phyloP scores from a whole-genome alignment of 345 rosid genomes.

The Murraya koenigii region DNA sequence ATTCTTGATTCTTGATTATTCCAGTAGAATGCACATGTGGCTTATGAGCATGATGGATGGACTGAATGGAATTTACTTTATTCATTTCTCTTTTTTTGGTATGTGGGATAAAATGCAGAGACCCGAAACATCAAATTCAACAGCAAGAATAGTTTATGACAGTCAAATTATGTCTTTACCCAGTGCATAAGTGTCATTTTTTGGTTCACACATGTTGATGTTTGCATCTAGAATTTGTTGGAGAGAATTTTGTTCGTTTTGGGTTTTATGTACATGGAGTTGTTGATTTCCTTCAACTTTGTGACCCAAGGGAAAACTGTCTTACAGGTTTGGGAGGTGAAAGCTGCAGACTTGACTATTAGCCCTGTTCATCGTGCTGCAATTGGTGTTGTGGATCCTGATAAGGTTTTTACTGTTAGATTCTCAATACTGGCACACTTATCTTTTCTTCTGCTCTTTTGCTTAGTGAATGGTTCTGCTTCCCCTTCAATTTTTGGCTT shows the following conservation, averaged over 20 bases:
- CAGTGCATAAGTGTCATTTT: neutral
- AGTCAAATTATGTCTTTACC: neutral
- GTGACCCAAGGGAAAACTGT: neutral
- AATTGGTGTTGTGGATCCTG: constrained; percentile 70
- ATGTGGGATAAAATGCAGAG: neutral
- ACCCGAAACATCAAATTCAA: neutral
- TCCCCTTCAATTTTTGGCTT: neutral
- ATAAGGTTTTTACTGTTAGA: constrained; percentile 52
- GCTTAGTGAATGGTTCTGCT: neutral
- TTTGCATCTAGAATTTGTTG: neutral
- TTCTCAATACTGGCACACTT: neutral
- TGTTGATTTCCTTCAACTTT: neutral
- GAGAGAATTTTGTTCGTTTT: neutral
- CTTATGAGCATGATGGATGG: neutral
- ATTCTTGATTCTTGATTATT: neutral
- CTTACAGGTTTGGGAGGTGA: constrained; percentile 94
- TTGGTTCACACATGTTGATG: neutral
- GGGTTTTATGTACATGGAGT: neutral
- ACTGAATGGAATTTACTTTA: too few relatives aligned
- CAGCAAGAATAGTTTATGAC: neutral
- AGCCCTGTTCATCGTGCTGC: constrained; percentile 96
- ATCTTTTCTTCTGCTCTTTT: neutral
- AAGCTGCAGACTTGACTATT: constrained; percentile 93
- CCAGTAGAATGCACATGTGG: neutral
- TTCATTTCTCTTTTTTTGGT: neutral